Evolutionary conservation across 345 rosid species (phyloP).

Genomic region (Gynandropsis gynandra): DNA sequence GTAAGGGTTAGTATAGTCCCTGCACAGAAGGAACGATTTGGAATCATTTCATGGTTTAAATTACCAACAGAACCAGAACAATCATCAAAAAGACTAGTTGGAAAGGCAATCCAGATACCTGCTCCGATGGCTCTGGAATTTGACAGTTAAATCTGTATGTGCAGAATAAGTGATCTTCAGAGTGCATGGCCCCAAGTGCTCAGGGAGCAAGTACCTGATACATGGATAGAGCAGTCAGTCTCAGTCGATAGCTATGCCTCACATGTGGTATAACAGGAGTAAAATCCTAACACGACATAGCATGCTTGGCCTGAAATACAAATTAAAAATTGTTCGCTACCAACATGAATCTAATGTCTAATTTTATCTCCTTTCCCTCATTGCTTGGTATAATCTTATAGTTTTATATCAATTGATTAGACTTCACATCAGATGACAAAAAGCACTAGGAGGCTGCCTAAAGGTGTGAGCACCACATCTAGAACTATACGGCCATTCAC

Average conservation of each 20-base stretch:
- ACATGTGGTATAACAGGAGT: not conserved
- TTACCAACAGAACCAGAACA: constrained; percentile 14
- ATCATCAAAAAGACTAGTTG: not conserved
- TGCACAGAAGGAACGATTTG: constrained; percentile 23
- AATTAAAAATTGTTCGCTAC: not conserved
- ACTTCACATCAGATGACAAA: constrained; percentile 1
- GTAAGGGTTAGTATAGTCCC: constrained; percentile 94
- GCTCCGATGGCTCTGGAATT: constrained; percentile 96
- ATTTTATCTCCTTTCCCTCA: not conserved
- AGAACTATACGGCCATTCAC: constrained; percentile 28
- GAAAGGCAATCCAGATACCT: constrained; percentile 40
- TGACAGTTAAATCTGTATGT: constrained; percentile 96
- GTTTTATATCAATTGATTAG: constrained; percentile 7
- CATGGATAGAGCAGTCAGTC: constrained; percentile 20
- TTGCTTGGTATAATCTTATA: constrained; percentile 4
- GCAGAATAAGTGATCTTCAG: constrained; percentile 98
- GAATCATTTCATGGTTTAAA: not conserved
- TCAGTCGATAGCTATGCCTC: constrained; percentile 14
- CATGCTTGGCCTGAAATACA: not conserved
- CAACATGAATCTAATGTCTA: not conserved
- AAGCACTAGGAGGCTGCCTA: constrained; percentile 4
- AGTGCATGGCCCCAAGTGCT: constrained; percentile 56
- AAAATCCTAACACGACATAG: not conserved
- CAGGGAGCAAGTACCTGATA: constrained; percentile 84
- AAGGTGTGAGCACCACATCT: constrained; percentile 15